Evolutionary conservation across 805 yeast species (phyloP).

Genomic region (Candida maesae): DNA sequence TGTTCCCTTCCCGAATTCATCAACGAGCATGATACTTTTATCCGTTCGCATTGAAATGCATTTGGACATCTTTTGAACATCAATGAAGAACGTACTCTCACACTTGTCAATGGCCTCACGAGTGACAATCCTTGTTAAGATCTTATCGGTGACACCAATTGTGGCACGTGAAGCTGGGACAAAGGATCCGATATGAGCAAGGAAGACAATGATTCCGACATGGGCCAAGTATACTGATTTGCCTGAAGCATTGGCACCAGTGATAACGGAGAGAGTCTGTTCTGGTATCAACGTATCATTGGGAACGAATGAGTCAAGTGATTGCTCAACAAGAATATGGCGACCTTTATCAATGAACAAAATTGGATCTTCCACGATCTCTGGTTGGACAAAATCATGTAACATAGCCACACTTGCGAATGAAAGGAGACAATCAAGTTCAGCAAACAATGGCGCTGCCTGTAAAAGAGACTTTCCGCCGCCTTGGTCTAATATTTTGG

Average conservation of each 20-base stretch:
- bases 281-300: constrained; percentile 36
- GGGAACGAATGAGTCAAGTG: constrained; percentile 37
- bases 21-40: constrained; percentile 42
- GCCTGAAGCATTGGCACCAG: constrained; percentile 52
- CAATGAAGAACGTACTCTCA: constrained; percentile 50
- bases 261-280: constrained; percentile 32
- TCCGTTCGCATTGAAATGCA: constrained; percentile 37
- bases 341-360: constrained; percentile 38
- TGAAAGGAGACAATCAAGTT: constrained; percentile 36
- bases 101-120: constrained; percentile 37
- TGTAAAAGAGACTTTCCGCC: constrained; percentile 10
- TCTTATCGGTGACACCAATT: constrained; percentile 44
- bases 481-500: constrained; percentile 16
- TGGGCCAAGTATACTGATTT: constrained; percentile 49
- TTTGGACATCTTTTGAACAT: constrained; percentile 40
- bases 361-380: constrained; percentile 24
- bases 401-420: constrained; percentile 31
- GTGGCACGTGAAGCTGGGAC: constrained; percentile 47
- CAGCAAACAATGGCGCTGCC: constrained; percentile 28
- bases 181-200: constrained; percentile 53
- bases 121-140: constrained; percentile 42
- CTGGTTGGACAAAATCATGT: constrained; percentile 32
- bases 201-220: constrained; percentile 42
- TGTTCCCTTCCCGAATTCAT: constrained; percentile 55
- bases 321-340: constrained; percentile 44